Evolutionary conservation across 1,284 basidiomycete species (phyloP).

Genomic region (Puccinia coronata): DNA sequence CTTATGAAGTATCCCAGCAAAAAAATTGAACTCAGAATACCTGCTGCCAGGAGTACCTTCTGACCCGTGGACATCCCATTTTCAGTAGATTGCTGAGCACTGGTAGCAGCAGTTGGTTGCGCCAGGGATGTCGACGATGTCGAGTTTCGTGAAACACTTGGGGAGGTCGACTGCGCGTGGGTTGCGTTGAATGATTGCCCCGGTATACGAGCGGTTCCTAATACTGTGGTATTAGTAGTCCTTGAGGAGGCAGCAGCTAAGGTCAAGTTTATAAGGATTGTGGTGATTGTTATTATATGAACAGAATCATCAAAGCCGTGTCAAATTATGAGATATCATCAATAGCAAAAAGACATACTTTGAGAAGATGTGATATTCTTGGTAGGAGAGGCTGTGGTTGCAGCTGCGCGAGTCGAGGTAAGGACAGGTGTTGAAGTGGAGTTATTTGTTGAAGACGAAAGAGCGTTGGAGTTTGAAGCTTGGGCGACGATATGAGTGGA

Average conservation of each 20-base stretch:
- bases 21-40: not conserved
- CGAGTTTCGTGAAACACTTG: not conserved
- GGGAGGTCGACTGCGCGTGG: not conserved
- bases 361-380: not conserved
- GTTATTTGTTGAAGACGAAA: not conserved
- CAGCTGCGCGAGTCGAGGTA: not conserved
- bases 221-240: not conserved
- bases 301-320: too few relatives aligned
- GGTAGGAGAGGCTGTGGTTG: not conserved
- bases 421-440: not conserved
- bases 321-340: not conserved
- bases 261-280: too few relatives aligned
- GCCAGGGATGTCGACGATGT: not conserved
- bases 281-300: too few relatives aligned
- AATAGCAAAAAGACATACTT: not conserved
- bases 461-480: not conserved
- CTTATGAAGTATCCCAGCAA: not conserved
- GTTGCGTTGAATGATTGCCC: not conserved
- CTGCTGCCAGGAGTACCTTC: not conserved
- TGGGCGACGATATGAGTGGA: slow-evolving; percentile 13
- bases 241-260: not conserved
- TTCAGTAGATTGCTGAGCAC: not conserved
- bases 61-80: not conserved
- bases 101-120: not conserved
- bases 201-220: not conserved